Evolutionary conservation across 1,284 basidiomycete species (phyloP), one percentile per base, ranked within the genome.

Genomic region (Rhodofomes roseus): DNA sequence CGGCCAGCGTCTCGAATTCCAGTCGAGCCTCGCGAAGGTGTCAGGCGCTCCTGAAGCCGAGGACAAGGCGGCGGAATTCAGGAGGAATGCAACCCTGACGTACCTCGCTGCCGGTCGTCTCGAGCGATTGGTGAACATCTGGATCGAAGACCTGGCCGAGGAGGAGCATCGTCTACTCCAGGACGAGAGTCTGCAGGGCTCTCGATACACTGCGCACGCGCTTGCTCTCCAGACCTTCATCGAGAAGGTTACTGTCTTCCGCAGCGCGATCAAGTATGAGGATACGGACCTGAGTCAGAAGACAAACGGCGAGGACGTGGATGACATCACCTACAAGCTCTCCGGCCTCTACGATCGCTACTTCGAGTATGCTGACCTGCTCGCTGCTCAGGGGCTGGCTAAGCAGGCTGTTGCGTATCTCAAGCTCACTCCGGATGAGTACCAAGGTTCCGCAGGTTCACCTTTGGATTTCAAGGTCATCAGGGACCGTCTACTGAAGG

Each of bases 221-320:
- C 83, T 89, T 53, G 95, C 96, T 1, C 77, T 99, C 36, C 95
- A 98, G 74, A 90, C 90, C 0, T 96, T 99, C 76, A 86, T 98
- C 70, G 96, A 99, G 76, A 99, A 99, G 77, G 95, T 98, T 44
- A 89, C 93, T 1, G 88, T 97, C 43, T 99, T 99, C 85, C 89
- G 93, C 63, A 83, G 86, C 58, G 96, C 96, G 0, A 93, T 93
- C 56, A 85, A 84, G 40, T 99, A 98, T 73, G 81, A 87, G 63
- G 96, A 99, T 72, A 75, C 80, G 36, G 95, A 97, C 65, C 79
- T 98, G 39, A 66, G 67, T 6, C 67, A 74, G 57, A 63, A 67
- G 11, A 62, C 71, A 4, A 63, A 66, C 2, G 70, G 67, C 20
- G 67, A 67, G 1, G 80, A 83, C 59, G 77, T 78, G 1, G 79